Conservation (phyloP, 306 rosid species). For the Cucumis sativus region Cucumber_9930_V3 NC_026655.2:3672001-3672500, state of each 20-base stretch:
- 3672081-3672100: neutral
- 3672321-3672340: neutral
- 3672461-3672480: neutral
- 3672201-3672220: neutral
- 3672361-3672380: neutral
- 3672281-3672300: neutral
- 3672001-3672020: conserved; percentile 1
- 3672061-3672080: neutral
- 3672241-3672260: neutral
- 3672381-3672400: neutral
- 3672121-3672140: neutral
- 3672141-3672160: neutral
- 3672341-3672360: neutral
- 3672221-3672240: neutral
- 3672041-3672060: neutral
- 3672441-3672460: neutral
- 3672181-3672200: neutral
- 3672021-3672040: neutral
- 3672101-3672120: neutral
- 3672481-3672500: neutral
- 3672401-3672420: neutral
- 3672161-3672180: neutral
- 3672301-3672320: neutral
- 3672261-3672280: neutral
- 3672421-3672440: neutral